Conservation (phyloP, 495 filamentous ascomycete species). For the Aspergillus heteromorphus region DNA sequence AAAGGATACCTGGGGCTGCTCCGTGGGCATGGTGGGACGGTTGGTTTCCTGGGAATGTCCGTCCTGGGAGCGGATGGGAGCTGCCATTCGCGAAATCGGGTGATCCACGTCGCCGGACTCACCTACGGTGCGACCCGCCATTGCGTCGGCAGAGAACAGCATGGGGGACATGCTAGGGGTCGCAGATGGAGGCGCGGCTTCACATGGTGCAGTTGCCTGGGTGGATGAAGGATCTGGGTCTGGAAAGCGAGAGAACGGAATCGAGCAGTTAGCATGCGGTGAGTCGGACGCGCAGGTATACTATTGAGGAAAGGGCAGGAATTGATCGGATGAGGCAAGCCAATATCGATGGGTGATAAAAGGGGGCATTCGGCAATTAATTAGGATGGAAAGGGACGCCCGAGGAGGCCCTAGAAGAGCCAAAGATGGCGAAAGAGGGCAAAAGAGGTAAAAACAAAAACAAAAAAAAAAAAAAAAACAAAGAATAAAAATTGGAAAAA, state of each 20-base stretch:
- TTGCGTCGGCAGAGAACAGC: constrained; percentile 9
- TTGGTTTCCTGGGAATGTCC: constrained; percentile 11
- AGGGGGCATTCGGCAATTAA: constrained; percentile 1
- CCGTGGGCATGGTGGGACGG: constrained; percentile 9
- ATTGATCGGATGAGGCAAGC: not conserved
- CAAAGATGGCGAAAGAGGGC: constrained; percentile 6
- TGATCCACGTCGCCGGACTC: constrained; percentile 39
- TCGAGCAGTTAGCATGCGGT: constrained; percentile 2
- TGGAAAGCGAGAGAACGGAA: constrained; percentile 13
- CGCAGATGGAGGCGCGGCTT: constrained; percentile 26
- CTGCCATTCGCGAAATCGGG: constrained; percentile 30
- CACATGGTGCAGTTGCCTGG: constrained; percentile 27
- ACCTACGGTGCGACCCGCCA: constrained; percentile 23
- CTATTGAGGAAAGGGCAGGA: constrained; percentile 1
- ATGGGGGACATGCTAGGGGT: constrained; percentile 20
- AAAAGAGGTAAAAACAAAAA: constrained; percentile 11
- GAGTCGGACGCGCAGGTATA: constrained; percentile 2
- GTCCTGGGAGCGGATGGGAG: constrained; percentile 16
- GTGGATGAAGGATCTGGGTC: constrained; percentile 24
- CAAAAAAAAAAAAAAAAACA: constrained; percentile 8
- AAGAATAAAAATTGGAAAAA: constrained; percentile 7
- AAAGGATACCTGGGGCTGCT: constrained; percentile 32
- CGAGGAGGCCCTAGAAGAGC: not conserved
- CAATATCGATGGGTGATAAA: constrained; percentile 4
- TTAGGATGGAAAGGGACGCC: not conserved